These are phyloP conservation scores for Pinus taeda DNA, from an alignment of 75 land plant genomes.

Conservation along the genomic window DNA sequence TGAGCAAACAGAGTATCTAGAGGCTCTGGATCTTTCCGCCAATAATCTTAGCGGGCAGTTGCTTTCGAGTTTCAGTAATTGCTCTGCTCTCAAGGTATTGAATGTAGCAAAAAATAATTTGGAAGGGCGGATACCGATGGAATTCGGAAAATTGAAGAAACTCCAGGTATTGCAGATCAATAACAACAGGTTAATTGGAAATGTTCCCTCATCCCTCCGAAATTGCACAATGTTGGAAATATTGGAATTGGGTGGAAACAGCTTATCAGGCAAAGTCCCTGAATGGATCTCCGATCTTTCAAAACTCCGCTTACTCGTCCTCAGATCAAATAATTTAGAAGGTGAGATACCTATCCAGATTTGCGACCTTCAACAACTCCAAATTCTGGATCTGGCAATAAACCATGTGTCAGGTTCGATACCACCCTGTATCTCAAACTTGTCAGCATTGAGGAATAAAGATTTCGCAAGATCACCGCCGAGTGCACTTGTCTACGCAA, in stretches of 20 bases:
- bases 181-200: neutral
- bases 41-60: neutral
- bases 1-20: neutral
- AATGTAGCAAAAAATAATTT: neutral
- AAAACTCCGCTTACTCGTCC: neutral
- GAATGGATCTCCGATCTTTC: neutral
- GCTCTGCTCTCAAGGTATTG: neutral
- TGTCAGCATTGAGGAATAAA: neutral
- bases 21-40: neutral
- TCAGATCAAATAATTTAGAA: neutral
- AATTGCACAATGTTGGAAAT: neutral
- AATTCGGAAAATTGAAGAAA: neutral
- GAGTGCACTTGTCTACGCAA: neutral
- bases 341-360: neutral
- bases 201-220: neutral
- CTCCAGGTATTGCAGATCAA: neutral
- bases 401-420: neutral
- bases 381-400: conserved; percentile 2
- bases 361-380: neutral
- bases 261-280: neutral
- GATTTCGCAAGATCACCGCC: neutral
- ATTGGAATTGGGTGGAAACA: conserved; percentile 1
- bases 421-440: neutral
- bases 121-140: neutral
- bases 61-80: neutral